These are phyloP conservation scores for Bretschneidera sinensis DNA, from an alignment of 345 rosid genomes.

Conservation along the genomic window DNA sequence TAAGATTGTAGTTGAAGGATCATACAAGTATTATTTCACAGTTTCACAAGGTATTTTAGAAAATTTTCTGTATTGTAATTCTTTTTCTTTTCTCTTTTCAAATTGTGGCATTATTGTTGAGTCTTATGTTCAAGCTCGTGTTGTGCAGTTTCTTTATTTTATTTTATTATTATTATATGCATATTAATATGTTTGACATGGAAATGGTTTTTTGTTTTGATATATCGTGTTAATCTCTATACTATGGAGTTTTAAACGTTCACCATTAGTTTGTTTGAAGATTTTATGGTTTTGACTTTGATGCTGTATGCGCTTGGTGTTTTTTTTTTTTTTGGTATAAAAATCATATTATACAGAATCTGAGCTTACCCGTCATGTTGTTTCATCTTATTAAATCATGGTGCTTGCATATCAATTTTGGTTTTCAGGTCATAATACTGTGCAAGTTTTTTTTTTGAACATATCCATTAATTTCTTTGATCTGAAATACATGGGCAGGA, in stretches of 20 bases:
- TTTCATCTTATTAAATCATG: no score
- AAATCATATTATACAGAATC: neutral
- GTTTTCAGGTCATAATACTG: neutral
- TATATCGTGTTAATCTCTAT: neutral
- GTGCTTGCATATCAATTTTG: neutral
- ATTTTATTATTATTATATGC: no score
- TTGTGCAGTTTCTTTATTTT: no score
- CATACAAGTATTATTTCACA: constrained; percentile 12
- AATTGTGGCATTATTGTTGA: no score
- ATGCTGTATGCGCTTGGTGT: neutral
- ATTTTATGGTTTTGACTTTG: neutral
- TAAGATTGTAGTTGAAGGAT: constrained; percentile 29
- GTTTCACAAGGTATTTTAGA: constrained; percentile 24
- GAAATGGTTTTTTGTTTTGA: neutral
- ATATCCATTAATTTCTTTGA: constrained; percentile 3
- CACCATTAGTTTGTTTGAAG: neutral
- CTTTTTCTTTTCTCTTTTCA: neutral
- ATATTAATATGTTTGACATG: neutral
- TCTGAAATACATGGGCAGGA: neutral
- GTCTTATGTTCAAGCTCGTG: neutral
- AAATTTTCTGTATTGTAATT: neutral
- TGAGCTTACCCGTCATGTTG: no score
- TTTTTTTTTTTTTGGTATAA: neutral
- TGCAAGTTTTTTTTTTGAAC: neutral
- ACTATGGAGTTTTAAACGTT: no score